Evolutionary conservation across 768 basidiomycete genomes (phyloP).

Genomic region (Podaxis sp.): DNA sequence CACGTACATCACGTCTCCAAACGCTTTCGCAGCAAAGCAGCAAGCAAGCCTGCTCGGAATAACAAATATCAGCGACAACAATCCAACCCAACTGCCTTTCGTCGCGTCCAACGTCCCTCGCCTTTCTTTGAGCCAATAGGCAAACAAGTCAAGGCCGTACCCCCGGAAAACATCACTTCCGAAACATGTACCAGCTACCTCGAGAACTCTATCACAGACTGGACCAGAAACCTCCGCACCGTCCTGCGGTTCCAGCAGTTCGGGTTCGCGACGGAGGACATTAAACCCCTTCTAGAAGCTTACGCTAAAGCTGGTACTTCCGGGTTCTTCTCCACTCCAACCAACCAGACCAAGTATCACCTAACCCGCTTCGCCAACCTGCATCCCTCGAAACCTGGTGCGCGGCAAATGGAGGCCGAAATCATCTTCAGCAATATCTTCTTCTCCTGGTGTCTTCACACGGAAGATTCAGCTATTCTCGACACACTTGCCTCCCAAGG

Average conservation of each 20-base stretch:
- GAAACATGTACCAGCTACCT: not conserved
- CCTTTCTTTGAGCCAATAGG: not conserved
- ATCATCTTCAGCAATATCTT: slow-evolving; percentile 8
- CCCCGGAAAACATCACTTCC: not conserved
- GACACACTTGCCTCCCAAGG: not conserved
- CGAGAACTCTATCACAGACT: not conserved
- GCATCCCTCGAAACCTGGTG: not conserved
- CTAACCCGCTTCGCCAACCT: not conserved
- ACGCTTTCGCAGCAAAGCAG: not conserved
- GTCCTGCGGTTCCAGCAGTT: not conserved
- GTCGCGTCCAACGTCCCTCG: not conserved
- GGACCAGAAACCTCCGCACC: not conserved
- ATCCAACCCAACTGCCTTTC: no score
- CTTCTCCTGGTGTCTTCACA: not conserved
- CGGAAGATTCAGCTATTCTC: not conserved
- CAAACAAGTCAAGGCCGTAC: not conserved
- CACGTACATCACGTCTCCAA: not conserved
- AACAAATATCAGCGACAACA: not conserved
- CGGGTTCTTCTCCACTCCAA: not conserved
- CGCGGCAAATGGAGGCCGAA: not conserved
- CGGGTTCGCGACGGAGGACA: not conserved
- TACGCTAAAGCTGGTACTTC: not conserved
- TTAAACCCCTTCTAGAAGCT: not conserved
- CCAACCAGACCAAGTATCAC: slow-evolving; percentile 1
- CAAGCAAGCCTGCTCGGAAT: not conserved